Conservation (phyloP, 495 filamentous ascomycete species). For the Penicillium nucicola region DNA sequence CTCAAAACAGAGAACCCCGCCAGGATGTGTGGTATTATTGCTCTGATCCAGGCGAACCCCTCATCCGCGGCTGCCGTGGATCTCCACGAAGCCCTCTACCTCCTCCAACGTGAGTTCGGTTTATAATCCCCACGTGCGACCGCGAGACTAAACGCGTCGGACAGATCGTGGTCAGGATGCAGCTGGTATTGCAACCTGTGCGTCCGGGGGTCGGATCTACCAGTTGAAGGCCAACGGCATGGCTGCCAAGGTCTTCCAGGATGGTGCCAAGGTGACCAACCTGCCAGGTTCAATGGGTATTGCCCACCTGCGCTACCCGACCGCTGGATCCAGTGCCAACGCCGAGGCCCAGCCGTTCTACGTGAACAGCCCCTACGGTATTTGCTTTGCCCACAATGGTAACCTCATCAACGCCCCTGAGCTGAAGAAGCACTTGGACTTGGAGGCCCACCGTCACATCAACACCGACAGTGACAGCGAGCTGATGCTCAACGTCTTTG, state of each 20-base stretch:
- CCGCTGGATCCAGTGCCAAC: conserved; percentile 76
- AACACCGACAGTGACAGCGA: conserved; percentile 97
- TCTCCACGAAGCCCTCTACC: conserved; percentile 85
- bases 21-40: conserved; percentile 85
- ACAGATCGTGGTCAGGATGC: conserved; percentile 81
- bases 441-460: conserved; percentile 89
- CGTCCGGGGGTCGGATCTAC: conserved; percentile 73
- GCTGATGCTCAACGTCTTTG: conserved; percentile 92
- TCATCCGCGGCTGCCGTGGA: conserved; percentile 67
- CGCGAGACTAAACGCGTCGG: conserved; percentile 13
- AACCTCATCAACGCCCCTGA: conserved; percentile 93
- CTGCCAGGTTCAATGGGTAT: conserved; percentile 90
- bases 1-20: conserved; percentile 15
- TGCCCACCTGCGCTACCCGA: conserved; percentile 87
- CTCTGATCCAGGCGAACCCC: conserved; percentile 70
- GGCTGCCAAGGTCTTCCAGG: conserved; percentile 81
- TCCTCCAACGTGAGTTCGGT: conserved; percentile 63
- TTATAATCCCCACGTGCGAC: conserved; percentile 1
- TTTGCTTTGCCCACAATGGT: conserved; percentile 72
- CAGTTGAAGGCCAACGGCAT: conserved; percentile 93
- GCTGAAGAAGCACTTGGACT: conserved; percentile 74
- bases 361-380: conserved; percentile 86
- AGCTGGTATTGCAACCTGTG: conserved; percentile 78
- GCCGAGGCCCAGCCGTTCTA: conserved; percentile 73
- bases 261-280: conserved; percentile 70